Conservation (phyloP, 148 eudicot species). For the Arbutus unedo region DNA sequence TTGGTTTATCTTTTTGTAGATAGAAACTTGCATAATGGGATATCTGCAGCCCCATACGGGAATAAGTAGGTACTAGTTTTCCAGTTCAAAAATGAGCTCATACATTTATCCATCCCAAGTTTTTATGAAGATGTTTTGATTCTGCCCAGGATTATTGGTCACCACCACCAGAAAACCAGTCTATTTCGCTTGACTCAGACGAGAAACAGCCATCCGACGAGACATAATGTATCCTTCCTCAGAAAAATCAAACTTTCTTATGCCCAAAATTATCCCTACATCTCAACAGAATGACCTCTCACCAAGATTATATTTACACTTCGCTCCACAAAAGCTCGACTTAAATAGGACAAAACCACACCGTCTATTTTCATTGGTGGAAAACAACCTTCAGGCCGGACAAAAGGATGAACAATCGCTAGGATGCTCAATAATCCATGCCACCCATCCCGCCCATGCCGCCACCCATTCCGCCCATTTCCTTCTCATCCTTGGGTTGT, state of each 20-base stretch:
- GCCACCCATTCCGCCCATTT: constrained; percentile 22
- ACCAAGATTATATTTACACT: constrained; percentile 1
- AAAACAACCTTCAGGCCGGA: constrained; percentile 5
- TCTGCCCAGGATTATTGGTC: not conserved
- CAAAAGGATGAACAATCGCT: not conserved
- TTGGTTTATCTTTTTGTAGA: too few species aligned
- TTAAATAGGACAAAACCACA: not conserved
- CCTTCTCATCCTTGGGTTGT: constrained; percentile 54
- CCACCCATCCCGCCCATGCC: constrained; percentile 56
- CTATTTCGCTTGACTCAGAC: not conserved
- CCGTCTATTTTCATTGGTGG: not conserved
- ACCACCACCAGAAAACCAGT: not conserved
- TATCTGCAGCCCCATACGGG: too few species aligned
- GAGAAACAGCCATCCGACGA: not conserved
- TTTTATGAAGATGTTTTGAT: not conserved
- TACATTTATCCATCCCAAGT: not conserved
- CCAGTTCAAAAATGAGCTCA: too few species aligned
- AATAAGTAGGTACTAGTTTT: too few species aligned
- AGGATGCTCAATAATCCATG: constrained; percentile 39
- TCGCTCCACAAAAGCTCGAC: not conserved
- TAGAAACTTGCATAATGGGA: too few species aligned
- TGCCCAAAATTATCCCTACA: not conserved
- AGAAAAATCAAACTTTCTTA: not conserved
- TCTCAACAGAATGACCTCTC: not conserved
- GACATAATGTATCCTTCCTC: not conserved